Conservation (phyloP, 768 basidiomycete species). For the Hortiboletus campestris region DNA sequence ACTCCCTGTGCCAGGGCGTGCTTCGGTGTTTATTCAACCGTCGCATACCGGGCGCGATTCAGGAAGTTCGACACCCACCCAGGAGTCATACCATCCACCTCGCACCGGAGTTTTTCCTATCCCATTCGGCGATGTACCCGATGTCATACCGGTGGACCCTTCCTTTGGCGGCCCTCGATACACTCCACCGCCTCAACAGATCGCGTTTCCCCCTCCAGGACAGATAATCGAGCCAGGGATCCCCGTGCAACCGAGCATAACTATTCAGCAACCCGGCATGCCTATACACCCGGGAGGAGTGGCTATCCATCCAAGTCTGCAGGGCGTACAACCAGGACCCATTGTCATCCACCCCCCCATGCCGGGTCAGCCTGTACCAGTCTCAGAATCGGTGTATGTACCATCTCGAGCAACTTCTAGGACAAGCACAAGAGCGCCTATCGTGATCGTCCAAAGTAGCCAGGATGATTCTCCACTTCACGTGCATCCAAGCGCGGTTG, state of each 20-base stretch:
- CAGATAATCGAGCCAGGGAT: slow-evolving; percentile 13
- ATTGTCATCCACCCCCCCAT: slow-evolving; percentile 22
- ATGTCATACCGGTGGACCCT: slow-evolving; percentile 16
- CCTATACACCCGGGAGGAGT: neutral
- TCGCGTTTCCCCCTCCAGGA: slow-evolving; percentile 21
- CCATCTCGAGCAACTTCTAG: slow-evolving; percentile 22
- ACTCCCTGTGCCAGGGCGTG: slow-evolving; percentile 19
- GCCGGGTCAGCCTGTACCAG: slow-evolving; percentile 1
- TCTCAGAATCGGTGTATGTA: slow-evolving; percentile 3
- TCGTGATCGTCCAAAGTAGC: slow-evolving; percentile 14
- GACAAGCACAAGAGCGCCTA: slow-evolving; percentile 9
- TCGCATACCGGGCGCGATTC: slow-evolving; percentile 12
- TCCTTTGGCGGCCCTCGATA: slow-evolving; percentile 5
- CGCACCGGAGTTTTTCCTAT: slow-evolving; percentile 11
- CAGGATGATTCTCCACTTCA: slow-evolving; percentile 23
- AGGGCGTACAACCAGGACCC: neutral
- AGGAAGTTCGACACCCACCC: slow-evolving; percentile 25
- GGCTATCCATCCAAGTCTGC: neutral
- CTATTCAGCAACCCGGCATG: slow-evolving; percentile 1
- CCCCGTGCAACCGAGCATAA: slow-evolving; percentile 3
- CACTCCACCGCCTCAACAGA: slow-evolving; percentile 10
- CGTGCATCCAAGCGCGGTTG: slow-evolving; percentile 20
- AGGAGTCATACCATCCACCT: slow-evolving; percentile 19
- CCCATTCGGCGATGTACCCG: slow-evolving; percentile 10
- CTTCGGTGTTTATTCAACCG: slow-evolving; percentile 13